Evolutionary conservation across 345 rosid genomes (phyloP).

Genomic region (Boechera divaricarpa): DNA sequence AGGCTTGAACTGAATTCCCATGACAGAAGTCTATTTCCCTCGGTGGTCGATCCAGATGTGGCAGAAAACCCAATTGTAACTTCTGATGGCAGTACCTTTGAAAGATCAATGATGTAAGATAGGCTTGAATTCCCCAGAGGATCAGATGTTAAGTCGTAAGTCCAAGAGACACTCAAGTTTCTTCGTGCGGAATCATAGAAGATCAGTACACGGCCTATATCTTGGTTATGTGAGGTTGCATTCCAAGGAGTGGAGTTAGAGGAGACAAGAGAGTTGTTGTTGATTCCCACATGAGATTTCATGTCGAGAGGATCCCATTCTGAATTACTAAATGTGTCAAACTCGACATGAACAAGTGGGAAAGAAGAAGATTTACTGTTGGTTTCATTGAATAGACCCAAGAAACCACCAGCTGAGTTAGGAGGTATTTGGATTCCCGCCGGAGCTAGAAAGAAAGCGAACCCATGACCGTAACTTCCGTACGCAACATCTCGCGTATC

Average conservation of each 20-base stretch:
- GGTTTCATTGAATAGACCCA: constrained; percentile 49
- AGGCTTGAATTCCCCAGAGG: constrained; percentile 47
- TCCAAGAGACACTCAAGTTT: constrained; percentile 60
- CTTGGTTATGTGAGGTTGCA: constrained; percentile 37
- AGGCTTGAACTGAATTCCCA: constrained; percentile 55
- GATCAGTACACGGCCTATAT: constrained; percentile 44
- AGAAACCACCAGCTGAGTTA: constrained; percentile 50
- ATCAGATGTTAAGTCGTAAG: constrained; percentile 36
- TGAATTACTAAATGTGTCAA: constrained; percentile 36
- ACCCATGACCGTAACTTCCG: constrained; percentile 33
- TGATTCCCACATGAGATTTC: constrained; percentile 51
- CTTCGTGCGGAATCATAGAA: constrained; percentile 46
- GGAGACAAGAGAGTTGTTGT: constrained; percentile 44
- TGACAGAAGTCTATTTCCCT: constrained; percentile 44
- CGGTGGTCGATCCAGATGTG: constrained; percentile 23
- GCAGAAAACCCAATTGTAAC: constrained; percentile 59
- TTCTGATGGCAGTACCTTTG: constrained; percentile 49
- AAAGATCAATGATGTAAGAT: constrained; percentile 52
- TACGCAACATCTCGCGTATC: background rate
- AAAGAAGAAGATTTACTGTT: constrained; percentile 18
- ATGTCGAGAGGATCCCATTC: constrained; percentile 46
- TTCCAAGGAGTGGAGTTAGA: constrained; percentile 46
- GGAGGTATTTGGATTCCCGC: constrained; percentile 44
- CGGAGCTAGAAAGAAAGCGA: constrained; percentile 47
- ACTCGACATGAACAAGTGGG: constrained; percentile 50